These are phyloP conservation scores for Erysimum pusillum DNA, from an alignment of 441 rosid genomes.

Conservation along the genomic window DNA sequence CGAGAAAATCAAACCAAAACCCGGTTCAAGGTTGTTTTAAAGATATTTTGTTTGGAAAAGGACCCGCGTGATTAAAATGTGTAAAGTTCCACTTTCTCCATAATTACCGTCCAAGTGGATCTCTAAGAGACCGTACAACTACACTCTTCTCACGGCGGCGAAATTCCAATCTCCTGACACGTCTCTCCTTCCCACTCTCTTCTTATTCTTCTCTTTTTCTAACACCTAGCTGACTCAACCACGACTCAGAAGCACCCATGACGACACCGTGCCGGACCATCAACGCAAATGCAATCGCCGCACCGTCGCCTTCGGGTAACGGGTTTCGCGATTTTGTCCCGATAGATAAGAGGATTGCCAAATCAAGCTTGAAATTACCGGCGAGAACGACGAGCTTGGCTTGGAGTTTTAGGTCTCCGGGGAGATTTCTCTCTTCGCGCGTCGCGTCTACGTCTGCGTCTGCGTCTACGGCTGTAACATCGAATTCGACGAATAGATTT, in stretches of 20 bases:
- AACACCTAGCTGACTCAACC: constrained; percentile 20
- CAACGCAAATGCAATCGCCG: constrained; percentile 37
- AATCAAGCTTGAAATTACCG: constrained; percentile 33
- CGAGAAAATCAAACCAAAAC: not conserved
- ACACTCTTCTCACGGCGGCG: constrained; percentile 4
- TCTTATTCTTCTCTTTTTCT: not conserved
- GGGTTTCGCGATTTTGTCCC: constrained; percentile 27
- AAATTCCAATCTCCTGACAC: constrained; percentile 28
- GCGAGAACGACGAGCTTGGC: constrained; percentile 15
- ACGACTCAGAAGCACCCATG: constrained; percentile 28
- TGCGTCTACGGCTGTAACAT: constrained; percentile 27
- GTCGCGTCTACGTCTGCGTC: constrained; percentile 34
- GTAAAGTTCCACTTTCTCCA: not conserved
- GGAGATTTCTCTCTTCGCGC: constrained; percentile 33
- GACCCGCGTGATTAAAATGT: constrained; percentile 23
- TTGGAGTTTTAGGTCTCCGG: constrained; percentile 40
- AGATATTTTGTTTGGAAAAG: constrained; percentile 21
- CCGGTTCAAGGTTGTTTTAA: constrained; percentile 3
- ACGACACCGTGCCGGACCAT: constrained; percentile 36
- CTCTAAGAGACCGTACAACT: constrained; percentile 39
- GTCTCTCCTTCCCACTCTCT: constrained; percentile 37
- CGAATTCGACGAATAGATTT: constrained; percentile 36
- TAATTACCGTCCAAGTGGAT: constrained; percentile 44
- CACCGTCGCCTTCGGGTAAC: constrained; percentile 31
- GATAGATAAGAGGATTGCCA: not conserved